phyloP scores from a whole-genome alignment of 768 basidiomycete genomes.

The Suillus placidus region DNA sequence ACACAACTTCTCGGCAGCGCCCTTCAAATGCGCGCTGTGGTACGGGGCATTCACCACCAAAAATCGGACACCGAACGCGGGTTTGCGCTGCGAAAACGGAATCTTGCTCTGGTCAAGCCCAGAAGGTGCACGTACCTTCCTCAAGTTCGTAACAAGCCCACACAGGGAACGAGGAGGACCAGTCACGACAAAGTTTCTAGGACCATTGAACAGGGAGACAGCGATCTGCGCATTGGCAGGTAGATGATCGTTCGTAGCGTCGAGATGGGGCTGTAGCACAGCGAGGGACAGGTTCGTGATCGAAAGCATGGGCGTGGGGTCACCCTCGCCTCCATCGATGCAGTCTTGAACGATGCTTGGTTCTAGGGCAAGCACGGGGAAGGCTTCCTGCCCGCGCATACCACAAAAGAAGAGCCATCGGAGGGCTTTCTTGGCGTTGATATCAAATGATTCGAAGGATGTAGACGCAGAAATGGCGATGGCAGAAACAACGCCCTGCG shows the following conservation, averaged over 20 bases:
- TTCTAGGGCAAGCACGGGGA: slow-evolving; percentile 90
- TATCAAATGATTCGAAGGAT: slow-evolving; percentile 71
- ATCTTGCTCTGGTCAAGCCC: slow-evolving; percentile 93
- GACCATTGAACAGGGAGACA: slow-evolving; percentile 92
- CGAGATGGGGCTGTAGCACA: slow-evolving; percentile 79
- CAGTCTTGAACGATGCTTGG: slow-evolving; percentile 86
- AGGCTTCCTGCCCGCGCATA: slow-evolving; percentile 89
- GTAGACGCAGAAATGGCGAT: slow-evolving; percentile 81
- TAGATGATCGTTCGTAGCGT: slow-evolving; percentile 86
- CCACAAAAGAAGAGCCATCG: slow-evolving; percentile 94
- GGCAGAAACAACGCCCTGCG: slow-evolving; percentile 96
- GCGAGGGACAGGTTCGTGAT: slow-evolving; percentile 79
- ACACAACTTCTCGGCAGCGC: slow-evolving; percentile 74
- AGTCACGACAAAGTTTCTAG: slow-evolving; percentile 89
- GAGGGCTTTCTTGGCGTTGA: slow-evolving; percentile 81
- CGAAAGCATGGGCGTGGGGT: slow-evolving; percentile 91
- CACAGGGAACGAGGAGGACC: slow-evolving; percentile 91
- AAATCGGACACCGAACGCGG: slow-evolving; percentile 91
- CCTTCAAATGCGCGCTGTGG: slow-evolving; percentile 84
- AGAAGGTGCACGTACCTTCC: slow-evolving; percentile 85
- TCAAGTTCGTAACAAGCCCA: slow-evolving; percentile 87
- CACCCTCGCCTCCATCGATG: slow-evolving; percentile 90
- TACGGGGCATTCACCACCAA: slow-evolving; percentile 95
- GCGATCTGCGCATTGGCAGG: slow-evolving; percentile 75
- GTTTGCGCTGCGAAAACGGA: slow-evolving; percentile 93